Percentiles rank a stretch among this genome's conserved stretches.
Evolutionary conservation across 768 basidiomycete genomes (phyloP).

Genomic region (Macrolepiota dolichaula): DNA sequence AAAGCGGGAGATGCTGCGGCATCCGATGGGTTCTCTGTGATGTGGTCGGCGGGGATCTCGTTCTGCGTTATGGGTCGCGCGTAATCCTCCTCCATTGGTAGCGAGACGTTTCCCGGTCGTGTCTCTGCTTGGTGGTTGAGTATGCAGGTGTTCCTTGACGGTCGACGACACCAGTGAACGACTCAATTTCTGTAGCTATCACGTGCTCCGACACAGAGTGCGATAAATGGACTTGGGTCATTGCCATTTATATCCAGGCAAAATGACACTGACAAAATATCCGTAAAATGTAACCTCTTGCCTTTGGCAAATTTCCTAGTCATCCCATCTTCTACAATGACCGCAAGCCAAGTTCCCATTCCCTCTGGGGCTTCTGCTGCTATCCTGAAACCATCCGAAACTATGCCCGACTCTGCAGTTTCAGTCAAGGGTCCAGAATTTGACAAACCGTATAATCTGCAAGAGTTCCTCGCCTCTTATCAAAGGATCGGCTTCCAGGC

Average conservation of each 20-base stretch:
- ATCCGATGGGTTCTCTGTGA: background rate
- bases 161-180: background rate
- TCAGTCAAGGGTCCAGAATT: slow-evolving; percentile 88
- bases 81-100: slow-evolving; percentile 7
- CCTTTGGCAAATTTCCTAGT: background rate
- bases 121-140: background rate
- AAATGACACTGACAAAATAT: background rate
- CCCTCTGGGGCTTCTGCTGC: slow-evolving; percentile 68
- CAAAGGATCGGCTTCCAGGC: slow-evolving; percentile 96
- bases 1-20: slow-evolving; percentile 2
- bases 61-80: background rate
- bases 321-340: slow-evolving; percentile 20
- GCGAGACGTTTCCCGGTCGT: background rate
- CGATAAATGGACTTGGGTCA: background rate
- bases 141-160: background rate
- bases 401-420: slow-evolving; percentile 59
- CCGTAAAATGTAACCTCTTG: background rate
- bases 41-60: background rate
- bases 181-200: slow-evolving; percentile 7
- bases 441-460: slow-evolving; percentile 60
- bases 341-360: background rate
- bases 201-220: background rate
- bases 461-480: slow-evolving; percentile 73
- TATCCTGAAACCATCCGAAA: slow-evolving; percentile 74
- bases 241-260: background rate